phyloP scores from a whole-genome alignment of 192 early-diverging fungal species.

The Entomortierella lignicola region DNA sequence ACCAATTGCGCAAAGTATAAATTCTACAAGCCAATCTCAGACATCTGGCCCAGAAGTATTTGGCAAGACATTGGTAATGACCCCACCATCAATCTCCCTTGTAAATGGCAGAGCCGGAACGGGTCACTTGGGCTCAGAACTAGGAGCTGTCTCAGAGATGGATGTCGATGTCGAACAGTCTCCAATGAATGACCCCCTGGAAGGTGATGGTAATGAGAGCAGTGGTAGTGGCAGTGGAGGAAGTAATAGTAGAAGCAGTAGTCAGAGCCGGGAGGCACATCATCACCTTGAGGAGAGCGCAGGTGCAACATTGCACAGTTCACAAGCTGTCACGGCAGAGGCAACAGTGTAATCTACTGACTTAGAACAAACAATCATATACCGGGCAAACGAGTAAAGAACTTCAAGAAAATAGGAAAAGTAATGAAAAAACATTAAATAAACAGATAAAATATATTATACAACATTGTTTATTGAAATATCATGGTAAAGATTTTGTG shows the following conservation, averaged over 20 bases:
- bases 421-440: background rate
- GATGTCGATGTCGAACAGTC: slow-evolving; percentile 20
- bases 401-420: background rate
- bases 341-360: slow-evolving; percentile 2
- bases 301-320: slow-evolving; percentile 5
- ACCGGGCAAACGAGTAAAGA: background rate
- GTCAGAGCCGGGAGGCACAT: slow-evolving; percentile 11
- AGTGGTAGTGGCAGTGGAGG: slow-evolving; percentile 2
- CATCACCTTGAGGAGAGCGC: background rate
- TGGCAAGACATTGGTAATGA: slow-evolving; percentile 41
- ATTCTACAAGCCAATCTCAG: background rate
- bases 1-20: background rate
- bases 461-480: background rate
- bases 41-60: slow-evolving; percentile 22
- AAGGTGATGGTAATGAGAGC: background rate
- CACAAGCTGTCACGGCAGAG: slow-evolving; percentile 18
- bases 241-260: slow-evolving; percentile 26
- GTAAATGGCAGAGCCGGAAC: slow-evolving; percentile 6
- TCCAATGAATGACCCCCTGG: background rate
- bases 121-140: slow-evolving; percentile 25
- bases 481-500: background rate
- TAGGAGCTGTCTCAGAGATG: slow-evolving; percentile 38
- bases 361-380: background rate
- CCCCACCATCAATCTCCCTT: slow-evolving; percentile 15
- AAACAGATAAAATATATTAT: background rate